A percentile compares a stretch with the other conserved stretches of the same genome.
phyloP scores from a whole-genome alignment of 2,329 filamentous ascomycete genomes.

The Didymella keratinophila region DNA sequence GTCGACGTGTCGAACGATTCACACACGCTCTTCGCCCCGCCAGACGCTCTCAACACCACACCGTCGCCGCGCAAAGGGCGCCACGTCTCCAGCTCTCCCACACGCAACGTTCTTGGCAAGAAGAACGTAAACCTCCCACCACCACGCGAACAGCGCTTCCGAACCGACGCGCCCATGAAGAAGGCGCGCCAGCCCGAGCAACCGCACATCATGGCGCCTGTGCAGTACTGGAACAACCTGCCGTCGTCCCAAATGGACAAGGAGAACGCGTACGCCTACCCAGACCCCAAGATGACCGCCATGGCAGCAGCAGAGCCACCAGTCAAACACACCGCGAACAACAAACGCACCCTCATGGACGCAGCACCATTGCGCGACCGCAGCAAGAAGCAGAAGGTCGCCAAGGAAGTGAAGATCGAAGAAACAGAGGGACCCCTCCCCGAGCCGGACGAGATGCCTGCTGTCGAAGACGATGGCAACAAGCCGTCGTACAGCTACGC shows the following conservation, averaged over 20 bases:
- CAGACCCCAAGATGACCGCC: slow-evolving; percentile 47
- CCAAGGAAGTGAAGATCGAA: slow-evolving; percentile 59
- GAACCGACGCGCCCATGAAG: slow-evolving; percentile 75
- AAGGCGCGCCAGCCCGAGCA: slow-evolving; percentile 59
- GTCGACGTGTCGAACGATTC: slow-evolving; percentile 60
- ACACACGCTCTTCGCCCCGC: slow-evolving; percentile 73
- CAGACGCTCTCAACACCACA: slow-evolving; percentile 54
- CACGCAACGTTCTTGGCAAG: slow-evolving; percentile 64
- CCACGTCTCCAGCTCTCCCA: slow-evolving; percentile 65
- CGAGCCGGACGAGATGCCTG: slow-evolving; percentile 79
- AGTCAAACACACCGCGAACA: slow-evolving; percentile 41
- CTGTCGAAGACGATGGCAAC: slow-evolving; percentile 81
- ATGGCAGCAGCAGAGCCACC: slow-evolving; percentile 40
- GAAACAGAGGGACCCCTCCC: slow-evolving; percentile 64
- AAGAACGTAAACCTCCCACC: slow-evolving; percentile 75
- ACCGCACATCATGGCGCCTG: slow-evolving; percentile 54
- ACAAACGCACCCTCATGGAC: slow-evolving; percentile 73
- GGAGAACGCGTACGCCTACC: slow-evolving; percentile 57
- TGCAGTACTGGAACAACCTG: slow-evolving; percentile 62
- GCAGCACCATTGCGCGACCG: slow-evolving; percentile 76
- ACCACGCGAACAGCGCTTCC: slow-evolving; percentile 62
- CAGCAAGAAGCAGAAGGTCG: slow-evolving; percentile 71
- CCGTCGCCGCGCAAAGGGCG: slow-evolving; percentile 75
- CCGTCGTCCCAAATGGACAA: slow-evolving; percentile 56
- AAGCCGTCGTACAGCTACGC: slow-evolving; percentile 96